A percentile compares a stretch with the other conserved stretches of the same genome.
Evolutionary conservation across 2,329 filamentous ascomycete species (phyloP).

Genomic region (Chaetomium sp.): DNA sequence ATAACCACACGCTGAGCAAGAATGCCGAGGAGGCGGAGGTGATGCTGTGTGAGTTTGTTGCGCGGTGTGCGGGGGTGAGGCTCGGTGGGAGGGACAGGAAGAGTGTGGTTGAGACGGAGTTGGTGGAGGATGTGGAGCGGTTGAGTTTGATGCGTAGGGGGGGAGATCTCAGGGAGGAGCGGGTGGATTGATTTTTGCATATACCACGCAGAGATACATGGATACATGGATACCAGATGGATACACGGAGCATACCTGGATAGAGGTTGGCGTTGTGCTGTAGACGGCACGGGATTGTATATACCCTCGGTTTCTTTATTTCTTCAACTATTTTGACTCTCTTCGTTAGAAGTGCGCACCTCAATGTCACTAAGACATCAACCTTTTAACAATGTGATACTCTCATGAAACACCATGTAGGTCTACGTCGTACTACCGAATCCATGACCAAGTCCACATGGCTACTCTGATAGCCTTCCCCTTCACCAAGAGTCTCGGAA

Average conservation of each 20-base stretch:
- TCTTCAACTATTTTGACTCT: too few species aligned
- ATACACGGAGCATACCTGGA: not conserved
- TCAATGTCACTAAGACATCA: too few species aligned
- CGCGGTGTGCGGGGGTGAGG: slow-evolving; percentile 27
- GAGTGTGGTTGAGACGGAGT: slow-evolving; percentile 15
- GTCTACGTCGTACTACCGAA: too few species aligned
- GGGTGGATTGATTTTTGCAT: slow-evolving; percentile 7
- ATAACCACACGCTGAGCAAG: slow-evolving; percentile 36
- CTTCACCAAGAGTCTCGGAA: too few species aligned
- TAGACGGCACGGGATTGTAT: not conserved
- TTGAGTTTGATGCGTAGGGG: slow-evolving; percentile 28
- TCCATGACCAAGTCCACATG: too few species aligned
- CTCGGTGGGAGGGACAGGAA: slow-evolving; percentile 19
- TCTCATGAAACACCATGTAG: too few species aligned
- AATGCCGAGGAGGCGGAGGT: slow-evolving; percentile 33
- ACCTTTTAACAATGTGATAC: too few species aligned
- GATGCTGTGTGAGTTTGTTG: slow-evolving; percentile 34
- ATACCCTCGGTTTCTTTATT: too few species aligned
- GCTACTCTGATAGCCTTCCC: too few species aligned
- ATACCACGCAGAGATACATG: not conserved
- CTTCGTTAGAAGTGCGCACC: too few species aligned
- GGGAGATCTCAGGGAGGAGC: slow-evolving; percentile 32
- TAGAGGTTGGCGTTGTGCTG: not conserved
- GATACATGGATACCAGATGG: not conserved
- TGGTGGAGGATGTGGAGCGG: slow-evolving; percentile 22